Conservation (phyloP, 768 basidiomycete genomes). For the Mycena polygramma region DNA sequence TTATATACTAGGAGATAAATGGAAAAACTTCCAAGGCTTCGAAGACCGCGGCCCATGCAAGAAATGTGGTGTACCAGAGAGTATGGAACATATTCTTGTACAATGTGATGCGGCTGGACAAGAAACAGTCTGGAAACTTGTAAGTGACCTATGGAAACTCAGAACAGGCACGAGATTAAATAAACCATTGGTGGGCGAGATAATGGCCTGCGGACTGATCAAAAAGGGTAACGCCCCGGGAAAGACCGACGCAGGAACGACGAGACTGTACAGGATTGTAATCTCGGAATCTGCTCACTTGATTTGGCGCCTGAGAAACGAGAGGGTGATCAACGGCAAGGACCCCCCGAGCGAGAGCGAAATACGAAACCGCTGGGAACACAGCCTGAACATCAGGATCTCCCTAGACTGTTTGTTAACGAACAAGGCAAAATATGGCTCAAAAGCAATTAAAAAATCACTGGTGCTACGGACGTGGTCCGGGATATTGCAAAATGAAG, state of each 20-base stretch:
- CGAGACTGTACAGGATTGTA: conserved; percentile 16
- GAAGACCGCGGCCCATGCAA: neutral
- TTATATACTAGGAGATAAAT: neutral
- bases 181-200: conserved; percentile 2
- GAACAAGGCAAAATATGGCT: neutral
- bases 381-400: conserved; percentile 28
- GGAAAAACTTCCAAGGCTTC: neutral
- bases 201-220: conserved; percentile 25
- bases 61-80: neutral
- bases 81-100: conserved; percentile 9
- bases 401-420: neutral
- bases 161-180: neutral
- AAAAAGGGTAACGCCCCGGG: conserved; percentile 4
- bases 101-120: neutral
- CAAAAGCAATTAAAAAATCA: conserved; percentile 2
- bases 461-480: conserved; percentile 2
- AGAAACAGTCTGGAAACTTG: neutral
- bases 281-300: conserved; percentile 32
- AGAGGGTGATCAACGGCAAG: conserved; percentile 10
- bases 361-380: conserved; percentile 34
- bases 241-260: conserved; percentile 4
- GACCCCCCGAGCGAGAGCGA: conserved; percentile 11
- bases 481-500: neutral
- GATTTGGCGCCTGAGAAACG: conserved; percentile 26
- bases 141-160: neutral